Base-by-base conservation (phyloP, 768 basidiomycete genomes). In the Kwoniella bestiolae region DNA sequence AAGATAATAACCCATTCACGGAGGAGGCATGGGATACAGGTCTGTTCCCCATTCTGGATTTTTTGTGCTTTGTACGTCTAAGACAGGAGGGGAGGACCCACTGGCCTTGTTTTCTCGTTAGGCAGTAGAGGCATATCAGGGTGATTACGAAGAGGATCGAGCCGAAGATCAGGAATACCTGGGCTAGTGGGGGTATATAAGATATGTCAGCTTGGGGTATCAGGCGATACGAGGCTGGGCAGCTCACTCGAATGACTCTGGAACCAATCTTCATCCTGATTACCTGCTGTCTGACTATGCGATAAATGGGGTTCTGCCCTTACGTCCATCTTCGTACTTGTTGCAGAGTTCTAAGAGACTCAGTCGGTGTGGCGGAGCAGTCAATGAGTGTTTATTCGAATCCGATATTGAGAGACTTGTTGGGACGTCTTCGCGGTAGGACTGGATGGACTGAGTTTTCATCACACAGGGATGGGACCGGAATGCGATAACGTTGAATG, bases 261-360 rank as follows among this genome's bases (percentile, higher is more conserved):
- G 23, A 60, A 60, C 45, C 44, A 60, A 60, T 60, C 59, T 23
- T 46, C 28, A 21, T 47, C 28, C 31, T 21, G 23, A n/a, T 28
- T 14, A 35, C 29, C 46, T 31, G 41, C 25, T 12, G 9, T 34
- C 28, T 47, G 21, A 45, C 23, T 16, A 44, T 58, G 29, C 18
- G 31, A n/a, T 16, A 55, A 34, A 55, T 55, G 32, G 34, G 32
- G 29, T 51, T 51, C 50, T 47, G 8, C n/a, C 11, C 50, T 23
- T 29, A 26, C 28, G 23, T 26, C 49, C 11, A 26, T 25, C 25
- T 51, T 29, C 25, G 9, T 18, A 25, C 1, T 16, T 47, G 46
- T n/a, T 25, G 11, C 21, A 7, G 25, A 51, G n/a, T n/a, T n/a
- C n/a, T n/a, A n/a, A n/a, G n/a, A n/a, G n/a, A n/a, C n/a, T n/a